Conservation (phyloP, 2,329 filamentous ascomycete species). For the Aspergillus costaricaensis region DNA sequence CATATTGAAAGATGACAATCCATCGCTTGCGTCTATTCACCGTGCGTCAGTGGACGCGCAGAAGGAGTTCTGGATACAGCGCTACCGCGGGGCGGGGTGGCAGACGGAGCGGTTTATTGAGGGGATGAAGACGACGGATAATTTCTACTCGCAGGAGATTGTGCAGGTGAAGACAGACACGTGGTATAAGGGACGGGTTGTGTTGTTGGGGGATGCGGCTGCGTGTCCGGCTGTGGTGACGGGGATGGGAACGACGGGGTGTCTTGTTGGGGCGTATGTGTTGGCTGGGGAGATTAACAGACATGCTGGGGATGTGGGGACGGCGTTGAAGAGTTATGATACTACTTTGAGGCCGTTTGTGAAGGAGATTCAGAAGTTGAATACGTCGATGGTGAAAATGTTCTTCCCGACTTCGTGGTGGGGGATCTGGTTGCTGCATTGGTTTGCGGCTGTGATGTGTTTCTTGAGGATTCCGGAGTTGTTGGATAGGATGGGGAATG, state of each 20-base stretch:
- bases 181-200: constrained; percentile 38
- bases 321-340: constrained; percentile 27
- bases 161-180: constrained; percentile 37
- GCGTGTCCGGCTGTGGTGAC: constrained; percentile 38
- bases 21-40: constrained; percentile 16
- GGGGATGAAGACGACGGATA: constrained; percentile 41
- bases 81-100: constrained; percentile 43
- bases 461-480: constrained; percentile 22
- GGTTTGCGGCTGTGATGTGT: constrained; percentile 15
- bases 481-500: constrained; percentile 17
- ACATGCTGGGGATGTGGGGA: constrained; percentile 20
- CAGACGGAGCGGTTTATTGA: constrained; percentile 38
- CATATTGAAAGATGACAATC: constrained; percentile 14
- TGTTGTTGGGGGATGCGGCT: constrained; percentile 46
- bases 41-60: constrained; percentile 22
- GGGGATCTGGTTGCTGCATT: constrained; percentile 23
- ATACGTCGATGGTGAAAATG: constrained; percentile 15
- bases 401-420: constrained; percentile 21
- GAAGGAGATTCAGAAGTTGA: constrained; percentile 23
- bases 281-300: constrained; percentile 54
- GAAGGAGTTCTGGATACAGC: constrained; percentile 29
- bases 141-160: constrained; percentile 49
- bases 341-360: constrained; percentile 27
- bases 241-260: constrained; percentile 39
- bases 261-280: constrained; percentile 52